phyloP scores from a whole-genome alignment of 2,329 filamentous ascomycete species.

The Apiospora rasikravindrae region DNA sequence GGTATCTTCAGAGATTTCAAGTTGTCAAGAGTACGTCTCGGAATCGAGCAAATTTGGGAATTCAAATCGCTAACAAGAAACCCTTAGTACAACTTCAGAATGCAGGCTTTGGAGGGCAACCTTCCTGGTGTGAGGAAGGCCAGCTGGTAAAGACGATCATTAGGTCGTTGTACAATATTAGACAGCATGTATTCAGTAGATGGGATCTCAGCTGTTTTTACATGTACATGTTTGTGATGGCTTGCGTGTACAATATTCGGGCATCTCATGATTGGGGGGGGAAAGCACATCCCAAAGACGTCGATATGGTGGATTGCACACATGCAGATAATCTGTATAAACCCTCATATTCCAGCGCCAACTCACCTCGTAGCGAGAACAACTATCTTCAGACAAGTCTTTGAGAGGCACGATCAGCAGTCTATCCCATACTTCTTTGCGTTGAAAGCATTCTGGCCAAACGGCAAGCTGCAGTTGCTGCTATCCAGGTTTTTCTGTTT shows the following conservation, averaged over 20 bases:
- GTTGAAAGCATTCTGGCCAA: background rate
- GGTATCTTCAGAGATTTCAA: conserved; percentile 95
- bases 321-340: background rate
- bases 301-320: background rate
- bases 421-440: background rate
- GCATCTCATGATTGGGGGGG: too few species aligned
- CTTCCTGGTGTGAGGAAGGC: conserved; percentile 95
- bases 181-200: background rate
- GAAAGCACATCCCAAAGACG: background rate
- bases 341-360: background rate
- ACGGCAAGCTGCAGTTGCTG: conserved; percentile 11
- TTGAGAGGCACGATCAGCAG: background rate
- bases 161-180: background rate
- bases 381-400: background rate
- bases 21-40: conserved; percentile 79
- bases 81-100: conserved; percentile 84
- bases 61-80: conserved; percentile 39
- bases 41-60: conserved; percentile 31
- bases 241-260: background rate
- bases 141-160: conserved; percentile 75
- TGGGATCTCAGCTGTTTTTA: background rate
- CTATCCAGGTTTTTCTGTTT: background rate
- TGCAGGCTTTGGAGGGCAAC: conserved; percentile 84
- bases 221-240: background rate
- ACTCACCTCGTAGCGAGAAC: background rate